A percentile compares a stretch with the other conserved stretches of the same genome.
phyloP scores from a whole-genome alignment of 2,329 filamentous ascomycete species.

The Botrytis hyacinthi region DNA sequence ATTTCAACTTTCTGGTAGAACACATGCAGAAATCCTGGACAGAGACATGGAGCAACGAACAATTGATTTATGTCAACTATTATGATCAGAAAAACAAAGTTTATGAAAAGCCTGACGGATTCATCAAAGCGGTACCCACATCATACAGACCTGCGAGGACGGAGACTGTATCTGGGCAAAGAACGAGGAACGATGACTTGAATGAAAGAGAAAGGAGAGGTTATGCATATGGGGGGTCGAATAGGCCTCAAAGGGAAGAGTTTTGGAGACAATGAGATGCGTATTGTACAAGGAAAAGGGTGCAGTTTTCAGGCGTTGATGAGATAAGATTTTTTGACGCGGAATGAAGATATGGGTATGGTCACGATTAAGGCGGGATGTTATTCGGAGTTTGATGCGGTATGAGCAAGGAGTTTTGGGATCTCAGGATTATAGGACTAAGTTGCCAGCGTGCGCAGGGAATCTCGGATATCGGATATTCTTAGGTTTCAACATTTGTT shows the following conservation, averaged over 20 bases:
- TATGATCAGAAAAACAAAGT: neutral
- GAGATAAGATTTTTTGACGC: neutral
- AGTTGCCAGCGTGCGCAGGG: neutral
- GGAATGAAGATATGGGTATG: neutral
- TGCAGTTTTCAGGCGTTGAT: neutral
- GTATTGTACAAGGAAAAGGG: neutral
- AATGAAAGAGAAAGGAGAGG: neutral
- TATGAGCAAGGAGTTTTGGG: neutral
- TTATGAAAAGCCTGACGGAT: slow-evolving; percentile 9
- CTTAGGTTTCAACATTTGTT: too few relatives aligned
- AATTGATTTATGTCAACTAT: slow-evolving; percentile 11
- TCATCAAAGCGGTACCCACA: neutral
- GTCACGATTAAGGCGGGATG: neutral
- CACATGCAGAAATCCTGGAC: slow-evolving; percentile 19
- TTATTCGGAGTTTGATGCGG: neutral
- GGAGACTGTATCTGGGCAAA: neutral
- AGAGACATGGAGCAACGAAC: slow-evolving; percentile 1
- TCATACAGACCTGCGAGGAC: slow-evolving; percentile 1
- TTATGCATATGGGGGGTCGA: neutral
- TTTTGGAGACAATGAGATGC: neutral
- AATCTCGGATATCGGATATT: neutral
- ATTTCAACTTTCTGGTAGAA: neutral
- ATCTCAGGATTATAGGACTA: neutral
- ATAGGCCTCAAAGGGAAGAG: neutral
- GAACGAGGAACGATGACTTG: neutral